Evolutionary conservation across 805 yeast species (phyloP).

Genomic region (Nakazawaea peltata): DNA sequence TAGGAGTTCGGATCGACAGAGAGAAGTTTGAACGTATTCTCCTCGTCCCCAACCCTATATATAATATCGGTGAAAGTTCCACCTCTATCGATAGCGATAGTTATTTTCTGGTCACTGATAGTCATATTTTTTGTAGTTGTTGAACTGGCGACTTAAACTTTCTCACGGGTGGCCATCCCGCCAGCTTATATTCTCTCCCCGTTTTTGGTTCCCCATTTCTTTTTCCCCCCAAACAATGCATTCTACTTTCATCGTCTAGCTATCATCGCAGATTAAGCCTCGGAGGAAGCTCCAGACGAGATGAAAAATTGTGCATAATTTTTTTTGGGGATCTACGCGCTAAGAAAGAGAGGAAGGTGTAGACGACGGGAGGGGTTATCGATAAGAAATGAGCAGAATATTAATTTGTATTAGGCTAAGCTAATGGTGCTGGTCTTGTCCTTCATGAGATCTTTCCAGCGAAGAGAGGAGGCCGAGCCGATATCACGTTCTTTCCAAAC

Average conservation of each 20-base stretch:
- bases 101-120: slow-evolving; percentile 1
- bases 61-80: slow-evolving; percentile 30
- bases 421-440: slow-evolving; percentile 29
- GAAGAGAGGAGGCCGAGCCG: slow-evolving; percentile 14
- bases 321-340: too few relatives aligned
- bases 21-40: slow-evolving; percentile 31
- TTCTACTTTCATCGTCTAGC: too few relatives aligned
- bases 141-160: not conserved
- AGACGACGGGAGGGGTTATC: too few relatives aligned
- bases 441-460: slow-evolving; percentile 30
- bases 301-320: too few relatives aligned
- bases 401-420: slow-evolving; percentile 24
- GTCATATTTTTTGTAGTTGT: slow-evolving; percentile 6
- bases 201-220: too few relatives aligned
- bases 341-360: too few relatives aligned
- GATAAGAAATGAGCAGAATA: too few relatives aligned
- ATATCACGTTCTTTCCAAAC: slow-evolving; percentile 35
- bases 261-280: too few relatives aligned
- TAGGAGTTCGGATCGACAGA: slow-evolving; percentile 34
- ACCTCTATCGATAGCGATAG: slow-evolving; percentile 9
- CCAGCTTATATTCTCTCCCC: too few relatives aligned
- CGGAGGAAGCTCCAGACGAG: too few relatives aligned
- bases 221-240: too few relatives aligned
- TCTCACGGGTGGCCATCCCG: too few relatives aligned
- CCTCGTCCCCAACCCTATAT: slow-evolving; percentile 29